Evolutionary conservation across 2,329 filamentous ascomycete genomes (phyloP), one percentile per base, ranked within the genome.

Genomic region (Zalaria sp.): DNA sequence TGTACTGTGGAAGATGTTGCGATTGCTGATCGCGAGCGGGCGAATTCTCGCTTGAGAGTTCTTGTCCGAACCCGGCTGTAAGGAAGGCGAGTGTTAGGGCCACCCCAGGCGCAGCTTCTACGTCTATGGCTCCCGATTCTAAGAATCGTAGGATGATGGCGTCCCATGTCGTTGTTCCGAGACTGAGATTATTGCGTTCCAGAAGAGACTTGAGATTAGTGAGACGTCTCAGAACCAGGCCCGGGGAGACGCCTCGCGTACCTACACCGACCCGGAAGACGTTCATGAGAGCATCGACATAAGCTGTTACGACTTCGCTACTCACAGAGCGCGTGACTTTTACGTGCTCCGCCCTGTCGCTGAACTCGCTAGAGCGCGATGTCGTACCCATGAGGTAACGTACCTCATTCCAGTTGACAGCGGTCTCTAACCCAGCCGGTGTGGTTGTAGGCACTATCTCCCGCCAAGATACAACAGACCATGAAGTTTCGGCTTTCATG

Each of bases 251-350:
- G 28, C 64, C 64, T 46, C 61, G 51, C 28, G 46, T 43, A n/a
- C 62, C 63, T 25, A 65, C 61, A 36, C 66, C 67, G 25, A 66
- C 49, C 41, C 63, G 64, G 35, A 68, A 53, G 7, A 43, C 41
- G 45, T 67, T 71, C 34, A 69, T 52, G 9, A 76, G 53, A 10
- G 66, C 69, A 49, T 75, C 71, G 27, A 75, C 58, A 34, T 76
- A 65, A 4, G 71, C 69, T 40, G 67, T 60, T 26, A 78, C 64
- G 7, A 79, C 66, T 55, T 80, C 76, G 35, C 64, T 63, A 50
- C 73, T 78, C 49, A 80, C 67, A 0, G 71, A 76, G 39, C 62
- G 57, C 32, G 57, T 55, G 6, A 65, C 60, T 11, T 39, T 46
- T 10, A 37, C 35, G 34, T 53, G 50, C 28, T 43, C 18, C 41